Evolutionary conservation across 495 filamentous ascomycete species (phyloP), one percentile per base, ranked within the genome.

Genomic region (Letharia lupina): DNA sequence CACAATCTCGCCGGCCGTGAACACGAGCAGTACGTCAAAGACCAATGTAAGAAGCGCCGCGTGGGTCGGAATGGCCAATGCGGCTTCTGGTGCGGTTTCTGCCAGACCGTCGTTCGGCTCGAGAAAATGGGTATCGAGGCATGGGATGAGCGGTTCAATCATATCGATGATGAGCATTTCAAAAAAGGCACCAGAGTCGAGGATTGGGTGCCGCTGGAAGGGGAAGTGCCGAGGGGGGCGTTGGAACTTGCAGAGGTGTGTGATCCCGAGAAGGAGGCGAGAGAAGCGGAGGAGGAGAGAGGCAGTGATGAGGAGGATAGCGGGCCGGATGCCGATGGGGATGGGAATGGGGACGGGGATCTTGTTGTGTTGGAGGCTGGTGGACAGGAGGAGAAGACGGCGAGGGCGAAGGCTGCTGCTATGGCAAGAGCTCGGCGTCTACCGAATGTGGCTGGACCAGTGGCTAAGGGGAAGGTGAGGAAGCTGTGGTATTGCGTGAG

Each of bases 21-120:
- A 37, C 4, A 81, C 57, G 69, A 72, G 6, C 69, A 74, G 6
- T 61, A 73, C 18, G 66, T 86, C n/a, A 81, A 80, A 33, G 65
- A 64, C 0, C 81, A 84, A 59, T 76, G 81, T 37, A 77, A 79
- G 37, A 75, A 71, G 15, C 84, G 80, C 64, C 83, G 85, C 23
- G 84, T 94, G 44, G 90, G 90, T 31, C 76, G 84, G n/a, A 87
- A 89, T 65, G 84, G 81, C 45, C 84, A 89, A 65, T 75, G 77
- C 20, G 80, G 82, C 9, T 96, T 93, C 74, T 96, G 92, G 92
- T 98, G 93, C 70, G 93, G 93, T 0, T 96, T 96, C 72, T 96
- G 93, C 72, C 72, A 74, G 45, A 72, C 75, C 16, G 79, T 86
- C 10, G 78, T 92, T 15, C 71, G 77, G 20, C 78, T 92, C 18